Evolutionary conservation across 2,329 filamentous ascomycete genomes (phyloP), one percentile per base, ranked within the genome.

Genomic region (Calonectria honghensis): DNA sequence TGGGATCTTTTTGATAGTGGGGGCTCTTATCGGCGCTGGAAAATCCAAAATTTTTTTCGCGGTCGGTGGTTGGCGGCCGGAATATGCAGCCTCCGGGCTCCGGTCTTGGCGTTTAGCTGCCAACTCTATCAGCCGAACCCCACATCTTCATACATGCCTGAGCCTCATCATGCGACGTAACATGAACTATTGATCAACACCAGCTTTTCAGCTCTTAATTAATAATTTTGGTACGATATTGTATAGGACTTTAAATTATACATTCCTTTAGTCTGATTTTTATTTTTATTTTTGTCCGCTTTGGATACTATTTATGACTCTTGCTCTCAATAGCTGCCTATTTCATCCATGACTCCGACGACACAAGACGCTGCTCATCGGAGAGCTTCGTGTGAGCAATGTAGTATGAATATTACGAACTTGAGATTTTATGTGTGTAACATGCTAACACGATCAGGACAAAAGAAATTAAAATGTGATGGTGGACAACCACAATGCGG

Each of bases 51-150:
- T 81, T 83, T 83, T 82, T 82, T 78, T 76, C 74, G 68, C 70
- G 70, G 72, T 41, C 69, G 75, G 77, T 77, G 76, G 77, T 78
- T 82, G 82, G 80, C 75, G 75, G 73, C 81, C 83, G 84, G 84
- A 83, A 81, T 81, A 83, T 83, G 83, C 80, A 83, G 79, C 78
- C 77, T 81, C 83, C 83, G 82, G 75, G 74, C 73, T 78, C 81
- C 81, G 81, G 78, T 29, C 57, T 63, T 63, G 57, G 57, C 59
- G 76, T 48, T 67, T 31, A 51, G 65, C 72, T 57, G 50, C 37
- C 29, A 51, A 14, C 35, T 54, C n/a, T 31, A 50, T 45, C 61
- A 29, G 29, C 48, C 31, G 29, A 24, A 59, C 20, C 45, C 41
- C 35, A n/a, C 57, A 24, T 27, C 32, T 35, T 48, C 27, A 50